Conservation (phyloP, 768 basidiomycete genomes). For the Naganishia onofrii region DNA sequence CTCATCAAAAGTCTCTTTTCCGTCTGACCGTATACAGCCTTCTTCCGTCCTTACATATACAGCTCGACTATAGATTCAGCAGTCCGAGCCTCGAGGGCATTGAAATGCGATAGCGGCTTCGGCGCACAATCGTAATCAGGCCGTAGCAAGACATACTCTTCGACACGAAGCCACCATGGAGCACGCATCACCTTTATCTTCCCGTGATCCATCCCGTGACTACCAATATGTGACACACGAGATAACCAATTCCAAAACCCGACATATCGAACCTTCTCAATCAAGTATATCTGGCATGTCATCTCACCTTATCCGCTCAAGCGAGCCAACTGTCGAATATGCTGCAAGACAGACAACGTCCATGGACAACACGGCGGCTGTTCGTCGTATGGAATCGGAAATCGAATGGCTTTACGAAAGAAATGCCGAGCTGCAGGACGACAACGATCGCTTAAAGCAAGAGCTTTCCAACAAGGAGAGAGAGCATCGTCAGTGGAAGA, state of each 20-base stretch:
- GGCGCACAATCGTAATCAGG: not conserved
- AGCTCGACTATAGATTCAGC: no score
- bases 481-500: constrained; percentile 6
- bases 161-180: not conserved
- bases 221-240: not conserved
- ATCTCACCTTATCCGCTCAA: not conserved
- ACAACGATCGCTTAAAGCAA: constrained; percentile 15
- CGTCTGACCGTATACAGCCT: no score
- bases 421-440: constrained; percentile 25
- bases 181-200: not conserved
- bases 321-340: constrained; percentile 2
- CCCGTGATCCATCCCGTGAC: not conserved
- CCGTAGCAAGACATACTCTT: not conserved
- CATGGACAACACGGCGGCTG: not conserved
- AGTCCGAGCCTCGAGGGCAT: not conserved
- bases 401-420: constrained; percentile 27
- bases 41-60: no score
- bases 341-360: no score
- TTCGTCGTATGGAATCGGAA: constrained; percentile 20
- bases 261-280: not conserved
- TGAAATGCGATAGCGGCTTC: not conserved
- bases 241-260: not conserved
- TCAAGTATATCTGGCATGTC: constrained; percentile 2
- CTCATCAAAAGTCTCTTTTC: no score
- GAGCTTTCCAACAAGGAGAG: not conserved